phyloP scores from a whole-genome alignment of 768 basidiomycete genomes.

The Naganishia randhawae region DNA sequence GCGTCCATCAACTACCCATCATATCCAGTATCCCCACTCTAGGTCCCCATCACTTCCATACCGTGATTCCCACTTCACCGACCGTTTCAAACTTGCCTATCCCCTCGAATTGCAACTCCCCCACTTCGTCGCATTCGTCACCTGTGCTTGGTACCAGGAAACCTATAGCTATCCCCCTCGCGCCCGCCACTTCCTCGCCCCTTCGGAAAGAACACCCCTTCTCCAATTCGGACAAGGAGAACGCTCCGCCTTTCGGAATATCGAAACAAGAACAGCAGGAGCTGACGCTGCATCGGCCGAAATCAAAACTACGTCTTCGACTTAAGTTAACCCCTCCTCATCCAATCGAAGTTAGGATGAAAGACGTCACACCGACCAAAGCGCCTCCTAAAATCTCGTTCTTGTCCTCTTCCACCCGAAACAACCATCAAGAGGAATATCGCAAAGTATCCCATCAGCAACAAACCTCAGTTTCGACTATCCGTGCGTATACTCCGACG shows the following conservation, averaged over 20 bases:
- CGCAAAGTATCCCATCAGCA: conserved; percentile 1
- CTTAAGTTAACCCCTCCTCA: conserved; percentile 44
- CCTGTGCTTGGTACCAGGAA: neutral
- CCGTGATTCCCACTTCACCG: neutral
- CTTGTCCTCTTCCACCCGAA: conserved; percentile 1
- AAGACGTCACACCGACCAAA: conserved; percentile 7
- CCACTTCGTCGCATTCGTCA: neutral
- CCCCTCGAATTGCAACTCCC: too few species aligned
- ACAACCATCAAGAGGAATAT: conserved; percentile 10
- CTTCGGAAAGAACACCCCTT: neutral
- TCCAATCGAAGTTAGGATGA: conserved; percentile 29
- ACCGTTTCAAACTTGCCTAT: too few species aligned
- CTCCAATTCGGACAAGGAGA: neutral
- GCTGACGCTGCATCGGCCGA: conserved; percentile 38
- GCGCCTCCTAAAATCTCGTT: conserved; percentile 5
- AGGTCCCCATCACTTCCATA: neutral
- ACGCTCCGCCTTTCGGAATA: neutral
- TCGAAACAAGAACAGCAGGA: neutral
- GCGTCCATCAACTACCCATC: neutral
- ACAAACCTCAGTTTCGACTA: conserved; percentile 10
- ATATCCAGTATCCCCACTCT: too few species aligned
- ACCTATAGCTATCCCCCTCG: neutral
- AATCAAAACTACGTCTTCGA: conserved; percentile 46
- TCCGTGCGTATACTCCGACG: neutral
- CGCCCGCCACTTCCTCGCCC: neutral